Conservation (phyloP, 73 alveolate genomes). For the Paraurostyla sp. region DNA sequence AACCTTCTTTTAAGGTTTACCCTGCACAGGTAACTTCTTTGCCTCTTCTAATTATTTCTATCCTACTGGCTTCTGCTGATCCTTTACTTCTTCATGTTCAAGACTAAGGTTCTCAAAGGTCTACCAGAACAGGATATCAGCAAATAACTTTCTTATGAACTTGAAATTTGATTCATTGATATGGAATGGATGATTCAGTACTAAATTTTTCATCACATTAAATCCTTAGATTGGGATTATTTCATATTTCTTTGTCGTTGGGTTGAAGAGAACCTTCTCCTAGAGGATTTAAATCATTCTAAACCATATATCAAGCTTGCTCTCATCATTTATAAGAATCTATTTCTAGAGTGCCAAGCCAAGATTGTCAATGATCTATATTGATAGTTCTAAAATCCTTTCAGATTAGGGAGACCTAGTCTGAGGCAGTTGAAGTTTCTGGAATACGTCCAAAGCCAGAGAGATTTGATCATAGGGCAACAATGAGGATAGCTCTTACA, state of each 20-base stretch:
- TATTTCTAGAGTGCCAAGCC: not conserved
- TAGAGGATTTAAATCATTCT: not conserved
- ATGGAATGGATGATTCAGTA: slow-evolving; percentile 32
- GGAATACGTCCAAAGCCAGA: not conserved
- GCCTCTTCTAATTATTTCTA: not conserved
- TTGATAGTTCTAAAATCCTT: not conserved
- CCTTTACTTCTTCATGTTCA: too few relatives aligned
- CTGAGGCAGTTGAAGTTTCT: not conserved
- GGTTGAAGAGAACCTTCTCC: not conserved
- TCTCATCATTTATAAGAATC: not conserved
- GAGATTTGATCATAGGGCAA: slow-evolving; percentile 35
- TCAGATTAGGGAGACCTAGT: not conserved
- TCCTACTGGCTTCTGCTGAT: not conserved
- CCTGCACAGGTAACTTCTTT: not conserved
- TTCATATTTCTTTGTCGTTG: not conserved
- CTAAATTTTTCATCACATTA: not conserved
- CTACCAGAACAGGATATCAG: slow-evolving; percentile 11
- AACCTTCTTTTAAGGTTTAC: too few relatives aligned
- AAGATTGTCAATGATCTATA: not conserved
- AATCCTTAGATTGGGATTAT: not conserved
- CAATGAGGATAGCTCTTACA: not conserved
- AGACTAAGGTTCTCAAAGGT: slow-evolving; percentile 38
- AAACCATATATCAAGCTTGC: not conserved
- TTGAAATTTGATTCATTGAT: not conserved
- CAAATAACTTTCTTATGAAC: not conserved